Evolutionary conservation across 345 rosid species (phyloP), one percentile per base, ranked within the genome.

Genomic region (Syzygium grande): DNA sequence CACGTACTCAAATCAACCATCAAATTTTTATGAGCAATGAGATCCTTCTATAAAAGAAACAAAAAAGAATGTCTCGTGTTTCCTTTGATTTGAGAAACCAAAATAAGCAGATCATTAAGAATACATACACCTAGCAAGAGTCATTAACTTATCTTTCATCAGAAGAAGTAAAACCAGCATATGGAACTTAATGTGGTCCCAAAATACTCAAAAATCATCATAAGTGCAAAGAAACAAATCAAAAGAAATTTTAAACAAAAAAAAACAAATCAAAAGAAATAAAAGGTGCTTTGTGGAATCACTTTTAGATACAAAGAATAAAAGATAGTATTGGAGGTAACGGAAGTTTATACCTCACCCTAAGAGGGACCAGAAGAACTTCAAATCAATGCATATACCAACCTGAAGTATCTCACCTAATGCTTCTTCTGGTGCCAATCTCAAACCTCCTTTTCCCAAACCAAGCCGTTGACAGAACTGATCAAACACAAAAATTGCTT

Each of bases 401-500:
- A 95, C 98, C 98, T 98, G 94, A 89, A 98, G 96, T 86, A 95
- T 94, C 91, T 95, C 93, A 84, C 91, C 87, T 88, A 96, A 88
- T 91, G 98, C 96, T 90, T 98, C 98, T 91, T 96, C 97, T 51
- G 97, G 97, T 91, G 99, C 99, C 98, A 98, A 96, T 93, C 98
- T 93, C 88, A 95, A 55, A 84, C 98, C 99, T 87, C 96, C 98
- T 92, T 98, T 97, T 46, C 99, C 99, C 88, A 98, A 89, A 89
- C 99, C 99, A 84, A 96, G 96, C 93, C 99, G 93, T 88, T 96
- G 99, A 95, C 88, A 96, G 93, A 91, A 96, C 99, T 96, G 95
- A 91, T 88, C 58, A 86, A 90, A 91, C 86, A 51, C 90, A 93
- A 58, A 91, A 83, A 89, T 25, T 88, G 89, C 89, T 86, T 88